Evolutionary conservation across 257 asterid species (phyloP).

Genomic region (Solanum acaule): DNA sequence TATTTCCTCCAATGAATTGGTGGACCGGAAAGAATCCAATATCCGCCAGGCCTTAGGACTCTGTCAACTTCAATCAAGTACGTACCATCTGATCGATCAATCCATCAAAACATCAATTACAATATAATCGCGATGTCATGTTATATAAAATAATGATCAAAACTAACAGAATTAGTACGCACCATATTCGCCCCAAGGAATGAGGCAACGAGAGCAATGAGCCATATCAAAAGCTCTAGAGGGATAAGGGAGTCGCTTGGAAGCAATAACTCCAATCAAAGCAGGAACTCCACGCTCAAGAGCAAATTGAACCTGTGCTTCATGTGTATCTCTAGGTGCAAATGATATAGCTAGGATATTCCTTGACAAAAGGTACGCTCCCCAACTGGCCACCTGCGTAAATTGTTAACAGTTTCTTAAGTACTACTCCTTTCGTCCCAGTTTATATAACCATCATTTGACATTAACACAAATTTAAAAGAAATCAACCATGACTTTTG

Average conservation of each 20-base stretch:
- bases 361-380: constrained; percentile 73
- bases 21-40: constrained; percentile 92
- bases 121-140: background rate
- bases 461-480: background rate
- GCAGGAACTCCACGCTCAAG: constrained; percentile 92
- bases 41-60: constrained; percentile 75
- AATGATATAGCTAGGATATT: constrained; percentile 68
- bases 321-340: constrained; percentile 89
- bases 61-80: constrained; percentile 80
- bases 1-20: constrained; percentile 76
- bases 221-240: constrained; percentile 90
- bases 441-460: background rate
- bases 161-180: background rate
- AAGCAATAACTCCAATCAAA: constrained; percentile 72
- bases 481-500: background rate
- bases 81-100: constrained; percentile 38
- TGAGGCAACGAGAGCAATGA: constrained; percentile 91
- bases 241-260: constrained; percentile 88
- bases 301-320: constrained; percentile 86
- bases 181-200: constrained; percentile 89
- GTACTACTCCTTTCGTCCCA: background rate
- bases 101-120: background rate
- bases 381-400: constrained; percentile 85
- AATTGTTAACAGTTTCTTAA: background rate
- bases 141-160: background rate